These are phyloP conservation scores for Magnaporthiopsis incrustans DNA, from an alignment of 2,329 filamentous ascomycete species.

Conservation along the genomic window DNA sequence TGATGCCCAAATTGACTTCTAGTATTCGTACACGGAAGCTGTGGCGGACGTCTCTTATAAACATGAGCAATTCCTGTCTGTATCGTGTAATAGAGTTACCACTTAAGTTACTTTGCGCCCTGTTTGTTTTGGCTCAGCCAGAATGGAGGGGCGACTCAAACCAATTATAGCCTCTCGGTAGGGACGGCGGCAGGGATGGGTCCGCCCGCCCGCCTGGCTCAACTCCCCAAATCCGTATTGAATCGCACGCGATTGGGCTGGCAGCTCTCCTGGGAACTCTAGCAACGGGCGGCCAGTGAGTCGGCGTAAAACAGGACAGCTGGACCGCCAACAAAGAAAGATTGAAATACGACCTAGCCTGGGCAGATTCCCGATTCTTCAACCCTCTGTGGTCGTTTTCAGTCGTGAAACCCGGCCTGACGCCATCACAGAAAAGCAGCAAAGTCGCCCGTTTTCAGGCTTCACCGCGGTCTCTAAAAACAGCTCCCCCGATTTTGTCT, in stretches of 20 bases:
- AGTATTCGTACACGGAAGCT: no score
- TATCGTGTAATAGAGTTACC: not conserved
- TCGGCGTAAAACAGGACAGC: no score
- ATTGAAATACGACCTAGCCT: no score
- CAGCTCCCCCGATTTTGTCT: not conserved
- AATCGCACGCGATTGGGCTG: not conserved
- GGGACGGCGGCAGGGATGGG: not conserved
- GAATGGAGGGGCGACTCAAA: not conserved
- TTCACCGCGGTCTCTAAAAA: not conserved
- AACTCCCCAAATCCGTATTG: not conserved
- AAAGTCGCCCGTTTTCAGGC: not conserved
- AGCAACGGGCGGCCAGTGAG: not conserved
- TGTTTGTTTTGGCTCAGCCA: not conserved
- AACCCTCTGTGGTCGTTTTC: not conserved
- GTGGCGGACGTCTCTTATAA: no score
- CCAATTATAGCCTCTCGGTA: not conserved
- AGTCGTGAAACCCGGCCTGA: not conserved
- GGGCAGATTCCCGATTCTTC: not conserved
- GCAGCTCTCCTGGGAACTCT: not conserved
- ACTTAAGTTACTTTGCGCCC: not conserved
- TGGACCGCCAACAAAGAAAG: not conserved
- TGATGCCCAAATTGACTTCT: no score
- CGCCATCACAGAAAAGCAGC: not conserved
- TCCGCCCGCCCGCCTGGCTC: not conserved
- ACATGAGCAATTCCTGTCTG: not conserved